Conservation (phyloP, 768 basidiomycete species). For the Panellus pusillus region DNA sequence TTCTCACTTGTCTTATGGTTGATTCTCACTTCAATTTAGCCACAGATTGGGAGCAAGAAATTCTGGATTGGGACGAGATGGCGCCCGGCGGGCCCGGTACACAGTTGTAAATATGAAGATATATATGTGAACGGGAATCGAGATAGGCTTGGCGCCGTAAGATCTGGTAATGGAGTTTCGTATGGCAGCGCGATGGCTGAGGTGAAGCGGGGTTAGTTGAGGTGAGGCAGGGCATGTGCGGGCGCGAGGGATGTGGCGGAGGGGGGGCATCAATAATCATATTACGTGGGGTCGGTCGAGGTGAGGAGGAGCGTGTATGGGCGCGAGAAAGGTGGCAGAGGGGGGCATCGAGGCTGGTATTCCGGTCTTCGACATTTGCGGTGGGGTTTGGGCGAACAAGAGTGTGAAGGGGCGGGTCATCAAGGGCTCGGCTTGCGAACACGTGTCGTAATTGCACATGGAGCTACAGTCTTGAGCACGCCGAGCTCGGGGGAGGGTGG, state of each 20-base stretch:
- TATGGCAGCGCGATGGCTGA: conserved; percentile 23
- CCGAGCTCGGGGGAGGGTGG: conserved; percentile 39
- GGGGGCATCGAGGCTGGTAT: conserved; percentile 17
- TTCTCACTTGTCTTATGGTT: no score
- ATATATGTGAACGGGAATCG: no score
- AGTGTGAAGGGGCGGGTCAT: conserved; percentile 24
- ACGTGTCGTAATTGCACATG: conserved; percentile 64
- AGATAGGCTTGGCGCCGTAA: no score
- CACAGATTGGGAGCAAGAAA: no score
- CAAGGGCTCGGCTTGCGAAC: conserved; percentile 32
- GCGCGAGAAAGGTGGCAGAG: conserved; percentile 19
- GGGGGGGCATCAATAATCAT: no score
- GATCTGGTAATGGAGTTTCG: no score
- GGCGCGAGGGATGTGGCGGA: no score
- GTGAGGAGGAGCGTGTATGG: conserved; percentile 3
- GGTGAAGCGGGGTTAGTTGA: conserved; percentile 30
- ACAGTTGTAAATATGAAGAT: no score
- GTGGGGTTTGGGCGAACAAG: conserved; percentile 52
- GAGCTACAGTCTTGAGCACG: conserved; percentile 62
- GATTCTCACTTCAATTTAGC: no score
- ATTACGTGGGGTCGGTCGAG: conserved; percentile 24
- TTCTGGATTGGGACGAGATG: no score
- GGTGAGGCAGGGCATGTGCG: no score
- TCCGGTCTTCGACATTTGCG: conserved; percentile 28
- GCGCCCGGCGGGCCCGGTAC: no score